Percentiles rank a stretch among this genome's conserved stretches.
These are phyloP conservation scores for Neltuma alba DNA, from an alignment of 306 rosid species.

Conservation along the genomic window DNA sequence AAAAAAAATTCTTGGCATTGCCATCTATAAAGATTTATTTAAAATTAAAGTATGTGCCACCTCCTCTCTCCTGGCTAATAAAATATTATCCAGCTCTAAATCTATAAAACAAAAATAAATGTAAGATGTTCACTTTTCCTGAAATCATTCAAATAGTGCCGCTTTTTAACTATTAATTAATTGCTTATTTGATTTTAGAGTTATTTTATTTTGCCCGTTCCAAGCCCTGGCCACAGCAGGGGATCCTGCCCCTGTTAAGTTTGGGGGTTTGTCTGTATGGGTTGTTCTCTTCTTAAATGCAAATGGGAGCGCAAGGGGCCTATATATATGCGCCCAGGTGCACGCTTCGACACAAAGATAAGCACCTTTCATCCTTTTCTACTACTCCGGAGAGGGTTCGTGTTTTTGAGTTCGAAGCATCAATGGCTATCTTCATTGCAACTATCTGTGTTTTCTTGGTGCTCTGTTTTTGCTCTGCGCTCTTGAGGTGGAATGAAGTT, in stretches of 20 bases:
- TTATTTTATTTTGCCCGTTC: background rate
- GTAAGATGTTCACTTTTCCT: slow-evolving; percentile 31
- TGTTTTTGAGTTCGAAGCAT: slow-evolving; percentile 36
- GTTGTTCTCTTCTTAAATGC: slow-evolving; percentile 23
- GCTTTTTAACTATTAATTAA: slow-evolving; percentile 25
- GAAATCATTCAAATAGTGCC: slow-evolving; percentile 32
- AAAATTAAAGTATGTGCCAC: background rate
- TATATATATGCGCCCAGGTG: slow-evolving; percentile 62
- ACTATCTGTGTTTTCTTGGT: slow-evolving; percentile 47
- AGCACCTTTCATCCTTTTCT: slow-evolving; percentile 41
- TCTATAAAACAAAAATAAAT: background rate
- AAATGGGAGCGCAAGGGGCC: slow-evolving; percentile 52
- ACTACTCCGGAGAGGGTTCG: slow-evolving; percentile 32
- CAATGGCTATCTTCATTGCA: slow-evolving; percentile 71
- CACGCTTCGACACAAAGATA: slow-evolving; percentile 44
- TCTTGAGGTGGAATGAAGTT: slow-evolving; percentile 84
- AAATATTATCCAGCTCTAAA: background rate
- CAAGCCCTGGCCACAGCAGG: slow-evolving; percentile 49
- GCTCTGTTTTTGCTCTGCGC: slow-evolving; percentile 89
- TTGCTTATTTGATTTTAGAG: background rate
- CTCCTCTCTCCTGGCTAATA: background rate
- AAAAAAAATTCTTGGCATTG: background rate
- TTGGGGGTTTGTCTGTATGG: slow-evolving; percentile 57
- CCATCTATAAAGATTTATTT: background rate
- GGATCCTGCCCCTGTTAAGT: slow-evolving; percentile 54